A percentile compares a stretch with the other conserved stretches of the same genome.
Conservation (phyloP, 768 basidiomycete species). For the Lactifluus echinatus region DNA sequence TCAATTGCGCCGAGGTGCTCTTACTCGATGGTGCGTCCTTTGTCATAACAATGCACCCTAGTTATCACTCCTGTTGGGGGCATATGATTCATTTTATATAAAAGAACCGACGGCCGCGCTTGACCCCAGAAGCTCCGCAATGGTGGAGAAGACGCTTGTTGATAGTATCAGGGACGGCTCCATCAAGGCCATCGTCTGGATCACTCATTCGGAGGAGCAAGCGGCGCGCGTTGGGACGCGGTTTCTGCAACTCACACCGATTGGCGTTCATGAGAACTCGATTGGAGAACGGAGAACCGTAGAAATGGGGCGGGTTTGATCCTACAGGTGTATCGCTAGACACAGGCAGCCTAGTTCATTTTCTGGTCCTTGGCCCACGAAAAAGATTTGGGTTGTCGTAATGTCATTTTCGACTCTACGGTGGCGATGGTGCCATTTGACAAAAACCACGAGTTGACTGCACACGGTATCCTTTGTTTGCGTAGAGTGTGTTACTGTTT, state of each 20-base stretch:
- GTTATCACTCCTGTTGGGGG: not conserved
- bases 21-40: slow-evolving; percentile 57
- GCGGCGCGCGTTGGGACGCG: slow-evolving; percentile 65
- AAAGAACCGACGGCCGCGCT: slow-evolving; percentile 87
- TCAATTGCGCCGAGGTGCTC: slow-evolving; percentile 69
- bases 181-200: slow-evolving; percentile 76
- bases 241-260: slow-evolving; percentile 37
- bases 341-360: not conserved
- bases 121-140: slow-evolving; percentile 54
- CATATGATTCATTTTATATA: not conserved
- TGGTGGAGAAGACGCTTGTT: slow-evolving; percentile 57
- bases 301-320: not conserved
- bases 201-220: slow-evolving; percentile 82
- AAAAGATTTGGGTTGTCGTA: too few relatives aligned
- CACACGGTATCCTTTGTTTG: too few relatives aligned
- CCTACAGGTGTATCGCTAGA: not conserved
- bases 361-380: not conserved
- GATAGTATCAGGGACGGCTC: slow-evolving; percentile 42
- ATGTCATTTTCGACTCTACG: too few relatives aligned
- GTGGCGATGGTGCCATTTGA: too few relatives aligned
- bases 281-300: slow-evolving; percentile 6
- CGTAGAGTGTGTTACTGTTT: too few relatives aligned
- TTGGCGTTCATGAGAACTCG: slow-evolving; percentile 20
- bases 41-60: not conserved
- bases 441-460: too few relatives aligned